A percentile compares a stretch with the other conserved stretches of the same genome.
Evolutionary conservation across 495 filamentous ascomycete genomes (phyloP).

Genomic region (Podospora sp.): DNA sequence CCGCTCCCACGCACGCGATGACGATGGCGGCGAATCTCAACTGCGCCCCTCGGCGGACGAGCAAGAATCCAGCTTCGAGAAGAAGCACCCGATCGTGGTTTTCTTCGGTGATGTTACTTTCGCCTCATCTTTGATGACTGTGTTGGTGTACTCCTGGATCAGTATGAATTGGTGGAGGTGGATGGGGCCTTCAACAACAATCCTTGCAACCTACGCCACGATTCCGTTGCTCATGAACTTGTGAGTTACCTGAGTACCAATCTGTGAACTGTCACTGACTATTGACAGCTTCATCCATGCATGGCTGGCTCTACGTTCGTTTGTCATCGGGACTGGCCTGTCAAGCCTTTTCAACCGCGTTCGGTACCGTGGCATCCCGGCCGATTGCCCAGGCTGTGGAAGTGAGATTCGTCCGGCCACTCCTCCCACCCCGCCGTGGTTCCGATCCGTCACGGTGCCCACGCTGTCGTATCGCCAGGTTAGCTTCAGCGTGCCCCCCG

Average conservation of each 20-base stretch:
- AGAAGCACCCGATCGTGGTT: conserved; percentile 40
- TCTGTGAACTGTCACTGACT: neutral
- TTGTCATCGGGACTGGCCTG: conserved; percentile 44
- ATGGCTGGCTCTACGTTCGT: conserved; percentile 41
- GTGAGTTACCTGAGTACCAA: conserved; percentile 29
- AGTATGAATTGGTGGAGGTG: neutral
- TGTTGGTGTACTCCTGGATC: conserved; percentile 46
- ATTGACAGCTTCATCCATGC: conserved; percentile 38
- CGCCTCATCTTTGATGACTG: conserved; percentile 40
- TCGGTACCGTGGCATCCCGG: conserved; percentile 41
- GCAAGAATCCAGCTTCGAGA: conserved; percentile 1
- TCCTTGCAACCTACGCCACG: conserved; percentile 44
- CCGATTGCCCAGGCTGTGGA: conserved; percentile 47
- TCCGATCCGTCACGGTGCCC: conserved; percentile 19
- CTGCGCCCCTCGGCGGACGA: conserved; percentile 20
- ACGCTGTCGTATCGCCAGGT: neutral
- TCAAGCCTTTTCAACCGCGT: conserved; percentile 38
- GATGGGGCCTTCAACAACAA: conserved; percentile 35
- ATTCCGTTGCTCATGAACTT: conserved; percentile 46
- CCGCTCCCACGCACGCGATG: neutral
- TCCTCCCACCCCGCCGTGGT: conserved; percentile 41
- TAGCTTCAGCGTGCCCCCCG: conserved; percentile 1
- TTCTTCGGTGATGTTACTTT: conserved; percentile 43
- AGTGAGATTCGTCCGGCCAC: conserved; percentile 38
- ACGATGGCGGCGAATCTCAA: conserved; percentile 17